Conservation (phyloP, 371 early-diverging fungal genomes). For the Capniomyces stellatus region DNA sequence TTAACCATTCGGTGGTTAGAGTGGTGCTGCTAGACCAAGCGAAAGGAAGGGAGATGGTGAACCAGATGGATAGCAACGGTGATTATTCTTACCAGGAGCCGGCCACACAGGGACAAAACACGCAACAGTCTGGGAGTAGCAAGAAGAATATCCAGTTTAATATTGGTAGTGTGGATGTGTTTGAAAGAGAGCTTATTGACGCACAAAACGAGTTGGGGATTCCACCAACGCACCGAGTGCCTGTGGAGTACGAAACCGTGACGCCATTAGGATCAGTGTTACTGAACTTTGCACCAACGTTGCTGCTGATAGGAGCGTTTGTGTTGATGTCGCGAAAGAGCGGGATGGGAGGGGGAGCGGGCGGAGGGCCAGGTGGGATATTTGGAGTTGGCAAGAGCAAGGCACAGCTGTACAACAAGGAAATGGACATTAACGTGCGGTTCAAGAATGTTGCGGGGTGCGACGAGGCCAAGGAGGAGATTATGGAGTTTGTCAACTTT, state of each 20-base stretch:
- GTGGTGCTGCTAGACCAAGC: slow-evolving; percentile 35
- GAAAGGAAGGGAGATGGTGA: neutral
- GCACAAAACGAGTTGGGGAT: slow-evolving; percentile 84
- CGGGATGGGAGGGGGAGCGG: slow-evolving; percentile 34
- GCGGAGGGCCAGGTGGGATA: slow-evolving; percentile 53
- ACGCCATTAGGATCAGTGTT: slow-evolving; percentile 43
- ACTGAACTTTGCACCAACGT: slow-evolving; percentile 82
- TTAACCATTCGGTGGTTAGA: slow-evolving; percentile 65
- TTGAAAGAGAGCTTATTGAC: slow-evolving; percentile 76
- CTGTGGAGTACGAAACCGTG: slow-evolving; percentile 70
- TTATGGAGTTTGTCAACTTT: slow-evolving; percentile 99
- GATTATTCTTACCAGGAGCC: neutral
- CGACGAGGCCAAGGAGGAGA: slow-evolving; percentile 99
- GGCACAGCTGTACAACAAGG: slow-evolving; percentile 92
- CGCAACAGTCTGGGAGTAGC: neutral
- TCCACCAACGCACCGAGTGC: slow-evolving; percentile 72
- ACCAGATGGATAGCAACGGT: neutral
- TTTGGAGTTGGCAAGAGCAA: slow-evolving; percentile 93
- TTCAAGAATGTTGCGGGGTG: slow-evolving; percentile 99
- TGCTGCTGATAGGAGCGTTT: slow-evolving; percentile 70
- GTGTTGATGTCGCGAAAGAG: slow-evolving; percentile 67
- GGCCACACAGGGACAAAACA: slow-evolving; percentile 4
- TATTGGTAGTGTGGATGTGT: slow-evolving; percentile 88
- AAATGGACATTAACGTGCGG: slow-evolving; percentile 82
- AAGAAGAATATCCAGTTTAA: slow-evolving; percentile 40